A percentile compares a stretch with the other conserved stretches of the same genome.
Evolutionary conservation across 2,329 filamentous ascomycete genomes (phyloP).

Genomic region (Fusarium napiforme): DNA sequence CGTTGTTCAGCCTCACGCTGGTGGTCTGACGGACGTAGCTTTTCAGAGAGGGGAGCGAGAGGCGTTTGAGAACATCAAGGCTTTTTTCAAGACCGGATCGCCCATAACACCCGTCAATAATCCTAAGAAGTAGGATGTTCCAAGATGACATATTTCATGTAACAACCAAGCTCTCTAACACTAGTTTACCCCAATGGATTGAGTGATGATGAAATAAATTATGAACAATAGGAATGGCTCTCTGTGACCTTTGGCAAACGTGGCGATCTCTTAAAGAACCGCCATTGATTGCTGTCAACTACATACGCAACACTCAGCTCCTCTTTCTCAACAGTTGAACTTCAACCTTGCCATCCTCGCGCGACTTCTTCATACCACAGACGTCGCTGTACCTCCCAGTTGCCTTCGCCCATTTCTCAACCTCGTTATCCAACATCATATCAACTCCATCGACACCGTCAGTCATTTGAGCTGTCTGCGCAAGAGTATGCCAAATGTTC

Average conservation of each 20-base stretch:
- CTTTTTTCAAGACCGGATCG: conserved; percentile 52
- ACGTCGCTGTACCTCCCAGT: background rate
- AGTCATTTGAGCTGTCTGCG: background rate
- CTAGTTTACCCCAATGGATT: no score
- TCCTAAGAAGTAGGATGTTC: background rate
- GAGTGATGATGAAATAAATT: no score
- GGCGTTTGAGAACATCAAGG: conserved; percentile 58
- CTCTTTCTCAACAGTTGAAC: background rate
- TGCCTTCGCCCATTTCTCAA: background rate
- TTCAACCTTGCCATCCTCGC: background rate
- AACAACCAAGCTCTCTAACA: no score
- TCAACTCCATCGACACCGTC: background rate
- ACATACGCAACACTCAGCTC: no score
- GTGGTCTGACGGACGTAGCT: conserved; percentile 56
- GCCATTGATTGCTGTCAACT: no score
- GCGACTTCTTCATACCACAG: background rate
- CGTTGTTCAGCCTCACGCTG: conserved; percentile 58
- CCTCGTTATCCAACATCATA: background rate
- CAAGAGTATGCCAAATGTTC: background rate
- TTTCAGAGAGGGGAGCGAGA: conserved; percentile 56
- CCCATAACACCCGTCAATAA: conserved; percentile 53
- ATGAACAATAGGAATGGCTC: no score
- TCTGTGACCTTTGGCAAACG: no score
- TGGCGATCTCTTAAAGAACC: no score
- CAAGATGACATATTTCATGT: no score